Base-by-base conservation (phyloP, 2,329 filamentous ascomycete species). In the Biscogniauxia marginata region DNA sequence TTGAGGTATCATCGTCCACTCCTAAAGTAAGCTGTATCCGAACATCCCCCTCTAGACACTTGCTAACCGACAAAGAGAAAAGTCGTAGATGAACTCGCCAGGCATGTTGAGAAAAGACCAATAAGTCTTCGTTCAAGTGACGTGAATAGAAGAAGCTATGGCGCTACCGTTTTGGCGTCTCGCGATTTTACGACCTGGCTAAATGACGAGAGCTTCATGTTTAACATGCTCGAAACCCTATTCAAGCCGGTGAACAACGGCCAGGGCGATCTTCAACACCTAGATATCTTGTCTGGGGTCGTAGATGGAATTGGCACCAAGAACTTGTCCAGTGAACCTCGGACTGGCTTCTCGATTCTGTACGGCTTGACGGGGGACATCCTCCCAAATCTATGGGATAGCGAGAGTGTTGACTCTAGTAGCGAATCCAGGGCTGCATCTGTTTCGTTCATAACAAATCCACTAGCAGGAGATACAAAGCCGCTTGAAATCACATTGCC, bases 401-500 rank as follows among this genome's bases (percentile, higher is more conserved):
- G 63, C 13, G 62, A 64, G 3, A 58, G 65, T 3, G 67, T 67
- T 19, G 66, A 57, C 50, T 60, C 66, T 16, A 46, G 34, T n/a
- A 68, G 73, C 23, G 57, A 62, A 5, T 75, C 77, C 19, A 65
- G 65, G 13, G 71, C 74, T 2, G 70, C 78, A 7, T 75, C 74
- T 16, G 64, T 84, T 6, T 75, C 73, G 0, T 74, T 82, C 49
- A 58, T 71, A 18, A 65, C 78, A 16, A 74, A 73, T 7, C 62
- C 65, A 8, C 46, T 69, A 20, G 48, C 56, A 6, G 50, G 56
- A 4, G 56, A 65, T 24, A 58, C 54, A 1, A 59, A 57, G 30
- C 56, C 57, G 4, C 60, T 75, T 3, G 69, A 72, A 3, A 70
- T 81, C 53, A 84, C 79, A 5, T 56, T 93, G 1, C 90, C 90